Evolutionary conservation across 2,329 filamentous ascomycete species (phyloP), one percentile per base, ranked within the genome.

Genomic region (Pseudogymnoascus sp.): DNA sequence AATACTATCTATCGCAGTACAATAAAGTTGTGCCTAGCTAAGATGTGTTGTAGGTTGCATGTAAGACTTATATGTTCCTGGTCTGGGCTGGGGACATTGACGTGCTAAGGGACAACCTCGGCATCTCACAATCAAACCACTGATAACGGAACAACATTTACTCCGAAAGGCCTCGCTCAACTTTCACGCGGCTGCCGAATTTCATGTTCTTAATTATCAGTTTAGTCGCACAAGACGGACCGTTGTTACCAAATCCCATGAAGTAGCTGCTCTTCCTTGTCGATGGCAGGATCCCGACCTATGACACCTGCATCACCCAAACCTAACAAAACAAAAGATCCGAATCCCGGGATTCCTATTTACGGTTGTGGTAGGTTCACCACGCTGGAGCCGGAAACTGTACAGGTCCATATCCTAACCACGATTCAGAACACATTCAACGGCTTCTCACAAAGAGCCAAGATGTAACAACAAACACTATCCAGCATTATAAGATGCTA

Each of bases 401-500:
- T 61, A 28, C 21, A 26, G 38, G 57, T 61, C 64, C 73, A 75
- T 64, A 75, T 67, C 45, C 58, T 35, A 9, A 33, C 59, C 19
- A 34, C 19, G 12, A 34, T 15, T 10, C 68, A 91, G 88, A 89
- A 71, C 88, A 92, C 72, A 80, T 89, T 56, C 84, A 89, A 70
- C 76, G 79, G 21, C 80, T 91, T 62, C 77, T 90, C 33, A 78
- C 76, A 19, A 81, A 82, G 65, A 79, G 77, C 48, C 33, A 81
- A 79, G 82, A 85, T 63, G 81, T 82, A 13, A 84, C 83, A 73
- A 85, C 88, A 66, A 84, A 79, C 63, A 86, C 85, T 18, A 82
- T 89, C 62, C 77, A 82, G 60, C 82, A 88, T 67, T 92, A 92
- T 73, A 88, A 86, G 69, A 80, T 82, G 68, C 82, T 90, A 62